phyloP scores from a whole-genome alignment of 306 rosid species.

The Acmispon strigosus region DNA sequence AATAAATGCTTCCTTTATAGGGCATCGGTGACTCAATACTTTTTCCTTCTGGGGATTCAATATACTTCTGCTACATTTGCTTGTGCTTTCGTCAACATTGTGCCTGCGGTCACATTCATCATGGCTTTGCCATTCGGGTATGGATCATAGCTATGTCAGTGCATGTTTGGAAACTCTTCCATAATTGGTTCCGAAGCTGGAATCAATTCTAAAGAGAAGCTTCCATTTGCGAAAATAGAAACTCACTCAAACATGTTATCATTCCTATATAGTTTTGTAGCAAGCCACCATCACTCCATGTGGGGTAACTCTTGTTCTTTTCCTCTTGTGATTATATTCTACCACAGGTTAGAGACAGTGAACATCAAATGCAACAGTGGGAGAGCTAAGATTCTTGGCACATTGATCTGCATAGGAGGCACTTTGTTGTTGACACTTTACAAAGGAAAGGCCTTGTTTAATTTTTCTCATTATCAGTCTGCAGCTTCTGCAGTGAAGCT shows the following conservation, averaged over 20 bases:
- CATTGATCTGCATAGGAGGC: constrained; percentile 65
- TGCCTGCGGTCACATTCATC: constrained; percentile 69
- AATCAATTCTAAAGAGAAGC: no score
- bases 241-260: no score
- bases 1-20: constrained; percentile 31
- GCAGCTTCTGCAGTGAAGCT: constrained; percentile 16
- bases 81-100: constrained; percentile 77
- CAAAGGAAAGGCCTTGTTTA: constrained; percentile 54
- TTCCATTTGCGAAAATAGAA: no score
- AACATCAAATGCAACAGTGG: constrained; percentile 67
- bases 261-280: no score
- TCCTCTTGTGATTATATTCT: background rate
- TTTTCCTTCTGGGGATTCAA: constrained; percentile 80
- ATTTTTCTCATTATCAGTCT: constrained; percentile 19
- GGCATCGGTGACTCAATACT: constrained; percentile 76
- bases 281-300: no score
- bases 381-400: constrained; percentile 67
- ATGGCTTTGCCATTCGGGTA: constrained; percentile 89
- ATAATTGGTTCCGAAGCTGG: no score
- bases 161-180: no score
- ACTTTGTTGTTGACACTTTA: constrained; percentile 54
- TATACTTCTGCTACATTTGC: constrained; percentile 89
- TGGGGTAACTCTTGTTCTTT: background rate
- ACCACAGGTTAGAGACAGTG: constrained; percentile 59
- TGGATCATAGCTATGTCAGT: background rate